phyloP scores from a whole-genome alignment of 345 rosid genomes.

The Gossypium arboreum region DNA sequence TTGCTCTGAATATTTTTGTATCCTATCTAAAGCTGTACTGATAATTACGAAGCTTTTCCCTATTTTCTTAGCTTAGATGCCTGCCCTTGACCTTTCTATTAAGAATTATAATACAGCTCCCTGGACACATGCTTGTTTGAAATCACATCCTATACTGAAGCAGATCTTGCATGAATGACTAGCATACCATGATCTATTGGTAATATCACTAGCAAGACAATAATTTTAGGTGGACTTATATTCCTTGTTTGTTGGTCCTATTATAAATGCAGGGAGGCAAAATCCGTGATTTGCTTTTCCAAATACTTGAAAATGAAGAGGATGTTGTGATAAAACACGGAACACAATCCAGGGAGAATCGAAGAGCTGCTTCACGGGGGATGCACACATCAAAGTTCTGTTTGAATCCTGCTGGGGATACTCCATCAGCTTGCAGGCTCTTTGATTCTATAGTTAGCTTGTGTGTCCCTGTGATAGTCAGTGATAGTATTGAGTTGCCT shows the following conservation, averaged over 20 bases:
- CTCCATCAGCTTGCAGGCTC: conserved; percentile 96
- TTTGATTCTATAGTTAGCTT: conserved; percentile 97
- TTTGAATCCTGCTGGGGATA: conserved; percentile 96
- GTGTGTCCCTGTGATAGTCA: conserved; percentile 88
- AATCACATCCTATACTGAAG: background rate
- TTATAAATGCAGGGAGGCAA: conserved; percentile 67
- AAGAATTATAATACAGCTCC: background rate
- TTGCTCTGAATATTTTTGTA: background rate
- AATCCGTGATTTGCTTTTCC: conserved; percentile 87
- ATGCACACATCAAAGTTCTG: conserved; percentile 98
- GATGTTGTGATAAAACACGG: conserved; percentile 89
- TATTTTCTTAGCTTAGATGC: background rate
- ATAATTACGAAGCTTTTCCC: background rate
- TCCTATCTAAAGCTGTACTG: background rate
- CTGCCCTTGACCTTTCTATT: background rate
- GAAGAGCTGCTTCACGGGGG: conserved; percentile 84
- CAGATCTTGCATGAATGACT: background rate
- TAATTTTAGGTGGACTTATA: background rate
- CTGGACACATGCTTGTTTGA: background rate
- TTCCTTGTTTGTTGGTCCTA: conserved; percentile 8
- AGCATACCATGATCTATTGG: background rate
- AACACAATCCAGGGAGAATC: conserved; percentile 88
- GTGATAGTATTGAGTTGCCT: conserved; percentile 89
- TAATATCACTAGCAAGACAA: background rate
- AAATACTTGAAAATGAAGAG: conserved; percentile 71